A percentile compares a stretch with the other conserved stretches of the same genome.
phyloP scores from a whole-genome alignment of 78 protist genomes.

The Diacronema lutheri region DNA sequence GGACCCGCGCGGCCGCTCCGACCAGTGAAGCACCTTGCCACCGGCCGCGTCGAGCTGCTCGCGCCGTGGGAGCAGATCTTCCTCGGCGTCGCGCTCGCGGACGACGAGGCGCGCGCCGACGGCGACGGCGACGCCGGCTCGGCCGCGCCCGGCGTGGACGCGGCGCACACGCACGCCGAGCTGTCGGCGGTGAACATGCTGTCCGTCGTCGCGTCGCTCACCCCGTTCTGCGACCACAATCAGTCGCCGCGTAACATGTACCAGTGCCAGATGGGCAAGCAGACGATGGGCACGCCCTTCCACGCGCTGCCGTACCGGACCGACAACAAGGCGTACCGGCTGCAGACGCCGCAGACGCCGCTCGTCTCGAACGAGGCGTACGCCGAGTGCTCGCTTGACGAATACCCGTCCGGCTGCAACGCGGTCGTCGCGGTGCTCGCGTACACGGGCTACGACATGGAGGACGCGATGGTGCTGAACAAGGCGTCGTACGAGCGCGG shows the following conservation, averaged over 20 bases:
- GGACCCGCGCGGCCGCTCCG: conserved; percentile 82
- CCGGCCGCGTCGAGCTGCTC: conserved; percentile 65
- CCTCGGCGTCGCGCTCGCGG: not conserved
- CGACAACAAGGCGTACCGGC: conserved; percentile 92
- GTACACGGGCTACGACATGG: conserved; percentile 85
- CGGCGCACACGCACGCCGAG: conserved; percentile 59
- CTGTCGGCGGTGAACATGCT: conserved; percentile 74
- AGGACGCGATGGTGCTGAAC: conserved; percentile 88
- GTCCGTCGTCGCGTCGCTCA: conserved; percentile 83
- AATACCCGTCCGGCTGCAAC: conserved; percentile 93
- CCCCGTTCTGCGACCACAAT: conserved; percentile 97
- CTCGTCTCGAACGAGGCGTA: conserved; percentile 45
- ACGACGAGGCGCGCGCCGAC: not conserved
- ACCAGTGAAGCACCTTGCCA: conserved; percentile 75
- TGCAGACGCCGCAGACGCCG: conserved; percentile 82
- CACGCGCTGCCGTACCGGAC: conserved; percentile 72
- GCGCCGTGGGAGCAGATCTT: conserved; percentile 91
- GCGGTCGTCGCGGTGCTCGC: conserved; percentile 96
- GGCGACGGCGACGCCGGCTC: conserved; percentile 49
- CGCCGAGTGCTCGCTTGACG: conserved; percentile 58
- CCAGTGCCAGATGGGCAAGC: conserved; percentile 92
- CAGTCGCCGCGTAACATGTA: conserved; percentile 98
- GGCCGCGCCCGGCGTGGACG: not conserved
- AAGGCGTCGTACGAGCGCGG: conserved; percentile 94
- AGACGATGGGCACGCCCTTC: conserved; percentile 94